A percentile compares a stretch with the other conserved stretches of the same genome.
These are phyloP conservation scores for Tribonema minus DNA, from an alignment of 108 stramenopile genomes.

Conservation along the genomic window DNA sequence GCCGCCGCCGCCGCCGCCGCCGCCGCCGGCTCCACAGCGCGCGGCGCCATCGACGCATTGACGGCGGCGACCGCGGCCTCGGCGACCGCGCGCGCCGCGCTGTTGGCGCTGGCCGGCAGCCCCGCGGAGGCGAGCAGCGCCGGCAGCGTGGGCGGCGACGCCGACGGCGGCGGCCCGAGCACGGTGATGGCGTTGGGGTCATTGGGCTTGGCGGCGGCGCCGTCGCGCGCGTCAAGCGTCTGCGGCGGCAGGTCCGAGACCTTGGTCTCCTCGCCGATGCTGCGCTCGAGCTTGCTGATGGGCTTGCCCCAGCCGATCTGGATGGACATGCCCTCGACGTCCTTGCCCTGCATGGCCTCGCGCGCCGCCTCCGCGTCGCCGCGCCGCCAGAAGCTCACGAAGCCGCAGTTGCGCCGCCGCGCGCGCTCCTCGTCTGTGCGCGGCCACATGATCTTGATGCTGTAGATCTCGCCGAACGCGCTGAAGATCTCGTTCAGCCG, in stretches of 20 bases:
- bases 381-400: constrained; percentile 78
- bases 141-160: no score
- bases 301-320: constrained; percentile 47
- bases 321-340: constrained; percentile 20
- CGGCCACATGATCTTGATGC: constrained; percentile 91
- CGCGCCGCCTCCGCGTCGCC: constrained; percentile 79
- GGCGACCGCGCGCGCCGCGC: no score
- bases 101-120: no score
- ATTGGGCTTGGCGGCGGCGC: no score
- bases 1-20: not conserved
- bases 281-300: constrained; percentile 44
- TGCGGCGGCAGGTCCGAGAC: no score
- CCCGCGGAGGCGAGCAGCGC: no score
- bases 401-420: constrained; percentile 76
- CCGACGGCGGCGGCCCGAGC: no score
- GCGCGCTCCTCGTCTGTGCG: constrained; percentile 72
- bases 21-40: not conserved
- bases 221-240: no score
- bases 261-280: constrained; percentile 15
- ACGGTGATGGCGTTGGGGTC: no score
- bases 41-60: not conserved
- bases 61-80: no score
- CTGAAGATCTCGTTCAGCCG: constrained; percentile 68
- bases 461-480: constrained; percentile 82
- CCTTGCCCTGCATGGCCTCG: constrained; percentile 66